These are phyloP conservation scores for Penicillium sp. DNA, from an alignment of 2,329 filamentous ascomycete genomes.

Conservation along the genomic window DNA sequence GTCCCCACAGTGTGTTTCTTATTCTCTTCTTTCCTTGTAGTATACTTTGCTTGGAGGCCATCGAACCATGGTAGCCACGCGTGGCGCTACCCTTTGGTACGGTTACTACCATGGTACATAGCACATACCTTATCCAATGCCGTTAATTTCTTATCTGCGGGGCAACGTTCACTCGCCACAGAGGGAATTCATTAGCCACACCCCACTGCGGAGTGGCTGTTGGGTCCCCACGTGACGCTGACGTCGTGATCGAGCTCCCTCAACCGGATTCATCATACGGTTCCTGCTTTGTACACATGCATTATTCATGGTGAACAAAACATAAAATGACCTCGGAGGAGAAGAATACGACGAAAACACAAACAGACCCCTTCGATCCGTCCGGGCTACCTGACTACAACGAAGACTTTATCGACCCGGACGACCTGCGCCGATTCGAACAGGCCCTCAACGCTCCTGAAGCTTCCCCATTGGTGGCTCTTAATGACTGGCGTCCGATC, in stretches of 20 bases:
- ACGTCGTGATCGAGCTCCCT: conserved; percentile 23
- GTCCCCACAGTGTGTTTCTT: no score
- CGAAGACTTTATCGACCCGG: conserved; percentile 73
- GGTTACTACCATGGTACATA: no score
- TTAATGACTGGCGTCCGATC: conserved; percentile 95
- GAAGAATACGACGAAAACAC: conserved; percentile 20
- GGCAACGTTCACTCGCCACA: conserved; percentile 10
- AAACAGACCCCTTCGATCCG: conserved; percentile 66
- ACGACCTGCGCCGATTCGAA: conserved; percentile 77
- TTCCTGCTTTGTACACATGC: conserved; percentile 26
- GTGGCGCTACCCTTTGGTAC: no score
- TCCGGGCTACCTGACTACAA: conserved; percentile 76
- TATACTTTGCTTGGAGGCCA: no score
- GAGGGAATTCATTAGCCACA: not conserved
- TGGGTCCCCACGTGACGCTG: conserved; percentile 22
- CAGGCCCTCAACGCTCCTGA: conserved; percentile 83
- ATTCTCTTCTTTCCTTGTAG: no score
- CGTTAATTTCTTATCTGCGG: conserved; percentile 14
- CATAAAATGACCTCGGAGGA: conserved; percentile 34
- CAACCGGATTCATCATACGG: conserved; percentile 13
- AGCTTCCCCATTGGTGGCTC: conserved; percentile 75
- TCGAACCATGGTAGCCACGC: no score
- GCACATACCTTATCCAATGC: no score
- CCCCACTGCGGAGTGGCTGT: conserved; percentile 13
- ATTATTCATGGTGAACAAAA: conserved; percentile 17